Percentiles rank a stretch among this genome's conserved stretches.
Conservation (phyloP, 208 protist genomes). For the Trypanosoma scelopori region DNA sequence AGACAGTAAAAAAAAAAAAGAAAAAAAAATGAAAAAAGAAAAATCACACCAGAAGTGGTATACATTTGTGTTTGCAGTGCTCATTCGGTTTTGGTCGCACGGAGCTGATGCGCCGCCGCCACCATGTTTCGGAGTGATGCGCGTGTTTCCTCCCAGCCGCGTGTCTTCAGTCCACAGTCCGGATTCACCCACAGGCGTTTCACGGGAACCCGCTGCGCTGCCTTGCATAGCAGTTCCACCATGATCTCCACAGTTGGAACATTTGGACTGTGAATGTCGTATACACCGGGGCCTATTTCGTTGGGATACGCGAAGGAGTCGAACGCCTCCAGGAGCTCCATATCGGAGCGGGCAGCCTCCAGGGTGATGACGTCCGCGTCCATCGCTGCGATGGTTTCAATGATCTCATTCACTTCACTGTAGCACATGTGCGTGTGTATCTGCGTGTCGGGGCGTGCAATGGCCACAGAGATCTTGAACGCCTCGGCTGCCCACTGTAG, state of each 20-base stretch:
- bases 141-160: constrained; percentile 45
- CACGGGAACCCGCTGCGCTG: constrained; percentile 39
- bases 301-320: constrained; percentile 67
- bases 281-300: constrained; percentile 87
- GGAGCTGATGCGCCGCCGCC: constrained; percentile 40
- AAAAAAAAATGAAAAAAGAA: not conserved
- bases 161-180: constrained; percentile 91
- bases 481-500: constrained; percentile 74
- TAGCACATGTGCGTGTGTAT: constrained; percentile 92
- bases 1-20: no score
- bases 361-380: constrained; percentile 89
- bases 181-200: constrained; percentile 83
- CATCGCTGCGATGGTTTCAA: constrained; percentile 75
- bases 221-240: constrained; percentile 56
- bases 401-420: constrained; percentile 90
- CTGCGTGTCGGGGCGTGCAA: constrained; percentile 64
- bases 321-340: constrained; percentile 79
- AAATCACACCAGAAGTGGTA: not conserved
- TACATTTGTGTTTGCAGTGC: not conserved
- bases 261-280: constrained; percentile 90
- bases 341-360: constrained; percentile 77
- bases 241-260: constrained; percentile 77
- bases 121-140: constrained; percentile 56
- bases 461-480: constrained; percentile 66
- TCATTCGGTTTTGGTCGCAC: constrained; percentile 29